These are phyloP conservation scores for Plasmodium reichenowi DNA, from an alignment of 169 alveolate species.

Conservation along the genomic window DNA sequence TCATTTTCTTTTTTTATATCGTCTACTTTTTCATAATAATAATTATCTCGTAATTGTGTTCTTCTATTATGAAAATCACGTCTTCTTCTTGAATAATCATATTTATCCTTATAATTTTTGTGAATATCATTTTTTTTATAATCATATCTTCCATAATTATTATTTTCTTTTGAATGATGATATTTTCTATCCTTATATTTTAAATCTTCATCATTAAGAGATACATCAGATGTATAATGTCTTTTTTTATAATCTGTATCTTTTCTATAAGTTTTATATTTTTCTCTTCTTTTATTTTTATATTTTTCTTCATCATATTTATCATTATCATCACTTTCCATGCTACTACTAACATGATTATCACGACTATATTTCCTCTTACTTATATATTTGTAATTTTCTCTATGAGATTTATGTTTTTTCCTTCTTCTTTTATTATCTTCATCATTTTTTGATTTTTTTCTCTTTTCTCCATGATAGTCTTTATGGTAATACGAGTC, in stretches of 20 bases:
- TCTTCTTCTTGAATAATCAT: constrained; percentile 7
- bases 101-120: constrained; percentile 2
- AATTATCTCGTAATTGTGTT: constrained; percentile 41
- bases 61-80: constrained; percentile 16
- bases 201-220: not conserved
- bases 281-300: constrained; percentile 1
- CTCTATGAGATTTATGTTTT: not conserved
- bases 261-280: not conserved
- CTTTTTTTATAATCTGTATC: constrained; percentile 11
- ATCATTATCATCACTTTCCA: not conserved
- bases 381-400: not conserved
- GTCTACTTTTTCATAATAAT: constrained; percentile 52
- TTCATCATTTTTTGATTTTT: not conserved
- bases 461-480: not conserved
- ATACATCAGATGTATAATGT: constrained; percentile 10
- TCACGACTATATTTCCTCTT: not conserved
- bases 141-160: not conserved
- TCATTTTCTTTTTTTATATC: constrained; percentile 23
- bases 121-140: constrained; percentile 2
- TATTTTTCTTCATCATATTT: not conserved
- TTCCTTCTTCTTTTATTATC: not conserved
- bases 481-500: not conserved
- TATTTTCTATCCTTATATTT: constrained; percentile 7
- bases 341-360: not conserved
- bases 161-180: constrained; percentile 8